Conservation (phyloP, 805 yeast species). For the Zygosaccharomyces rouxii region DNA sequence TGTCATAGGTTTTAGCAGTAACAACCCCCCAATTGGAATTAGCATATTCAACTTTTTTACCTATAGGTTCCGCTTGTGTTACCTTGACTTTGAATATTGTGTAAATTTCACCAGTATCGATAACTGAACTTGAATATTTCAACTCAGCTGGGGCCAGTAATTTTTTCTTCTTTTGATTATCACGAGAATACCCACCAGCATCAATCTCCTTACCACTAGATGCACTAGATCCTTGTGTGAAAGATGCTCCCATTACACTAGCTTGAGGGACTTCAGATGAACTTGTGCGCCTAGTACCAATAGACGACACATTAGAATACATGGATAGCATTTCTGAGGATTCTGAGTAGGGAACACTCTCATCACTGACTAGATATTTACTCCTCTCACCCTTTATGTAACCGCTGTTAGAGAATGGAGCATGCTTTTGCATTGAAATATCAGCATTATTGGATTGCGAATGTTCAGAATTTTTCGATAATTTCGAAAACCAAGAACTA, state of each 20-base stretch:
- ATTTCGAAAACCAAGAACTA: constrained; percentile 19
- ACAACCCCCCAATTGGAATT: constrained; percentile 25
- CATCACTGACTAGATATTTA: constrained; percentile 1
- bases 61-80: constrained; percentile 11
- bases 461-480: constrained; percentile 8
- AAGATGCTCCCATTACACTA: background rate
- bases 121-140: constrained; percentile 11
- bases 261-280: constrained; percentile 15
- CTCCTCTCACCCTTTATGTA: background rate
- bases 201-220: background rate
- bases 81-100: constrained; percentile 10
- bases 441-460: background rate
- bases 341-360: constrained; percentile 9
- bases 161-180: constrained; percentile 15
- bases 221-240: background rate
- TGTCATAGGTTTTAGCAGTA: constrained; percentile 20
- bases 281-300: constrained; percentile 16
- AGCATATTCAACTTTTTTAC: constrained; percentile 18
- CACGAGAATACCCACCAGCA: background rate
- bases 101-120: background rate
- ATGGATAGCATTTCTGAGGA: constrained; percentile 22
- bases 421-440: background rate
- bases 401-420: background rate
- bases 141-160: constrained; percentile 24
- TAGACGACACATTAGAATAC: constrained; percentile 22